Percentiles rank a stretch among this genome's conserved stretches.
Conservation (phyloP, 371 early-diverging fungal genomes). For the Lichtheimia corymbifera region DNA sequence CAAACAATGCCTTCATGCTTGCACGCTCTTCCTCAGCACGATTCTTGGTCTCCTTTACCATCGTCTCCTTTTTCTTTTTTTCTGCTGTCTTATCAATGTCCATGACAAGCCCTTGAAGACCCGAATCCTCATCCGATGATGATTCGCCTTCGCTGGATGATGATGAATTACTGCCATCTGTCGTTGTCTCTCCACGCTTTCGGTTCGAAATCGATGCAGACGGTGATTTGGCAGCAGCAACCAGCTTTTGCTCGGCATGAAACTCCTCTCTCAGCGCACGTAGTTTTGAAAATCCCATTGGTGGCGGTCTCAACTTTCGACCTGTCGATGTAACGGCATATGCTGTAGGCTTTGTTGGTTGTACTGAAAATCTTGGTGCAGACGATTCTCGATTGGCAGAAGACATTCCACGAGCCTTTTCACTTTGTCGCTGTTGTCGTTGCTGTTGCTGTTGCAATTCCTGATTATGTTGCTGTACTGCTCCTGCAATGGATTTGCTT, state of each 20-base stretch:
- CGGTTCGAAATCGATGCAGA: slow-evolving; percentile 21
- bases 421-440: slow-evolving; percentile 1
- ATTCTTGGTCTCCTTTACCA: slow-evolving; percentile 3
- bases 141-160: slow-evolving; percentile 18
- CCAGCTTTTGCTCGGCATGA: slow-evolving; percentile 31
- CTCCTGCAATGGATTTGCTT: slow-evolving; percentile 7
- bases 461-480: neutral
- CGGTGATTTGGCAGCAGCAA: slow-evolving; percentile 41
- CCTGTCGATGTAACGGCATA: slow-evolving; percentile 49
- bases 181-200: neutral
- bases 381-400: too few species aligned
- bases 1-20: slow-evolving; percentile 39
- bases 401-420: neutral
- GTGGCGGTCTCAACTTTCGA: slow-evolving; percentile 35
- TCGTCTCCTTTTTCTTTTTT: too few species aligned
- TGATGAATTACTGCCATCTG: slow-evolving; percentile 19
- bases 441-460: neutral
- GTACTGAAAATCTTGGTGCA: neutral
- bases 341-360: slow-evolving; percentile 17
- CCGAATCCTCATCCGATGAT: slow-evolving; percentile 32
- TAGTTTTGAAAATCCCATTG: slow-evolving; percentile 47
- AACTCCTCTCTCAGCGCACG: slow-evolving; percentile 35
- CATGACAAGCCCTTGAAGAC: slow-evolving; percentile 24
- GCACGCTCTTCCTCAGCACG: slow-evolving; percentile 31
- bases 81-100: slow-evolving; percentile 15